Conservation (phyloP, 2,329 filamentous ascomycete genomes). For the Aspergillus versicolor region DNA sequence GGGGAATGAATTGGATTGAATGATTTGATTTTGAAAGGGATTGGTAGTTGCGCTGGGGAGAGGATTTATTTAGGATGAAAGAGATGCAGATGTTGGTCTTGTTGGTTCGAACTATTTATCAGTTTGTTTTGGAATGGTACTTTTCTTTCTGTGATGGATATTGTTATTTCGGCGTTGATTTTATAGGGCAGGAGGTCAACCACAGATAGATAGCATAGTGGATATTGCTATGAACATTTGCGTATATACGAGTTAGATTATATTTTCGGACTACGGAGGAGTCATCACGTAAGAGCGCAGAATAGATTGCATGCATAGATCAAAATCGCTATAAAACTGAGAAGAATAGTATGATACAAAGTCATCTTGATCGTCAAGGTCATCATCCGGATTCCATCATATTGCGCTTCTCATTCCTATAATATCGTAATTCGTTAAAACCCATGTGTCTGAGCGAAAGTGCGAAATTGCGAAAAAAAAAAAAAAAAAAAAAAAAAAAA, state of each 20-base stretch:
- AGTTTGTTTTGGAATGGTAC: background rate
- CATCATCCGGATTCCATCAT: background rate
- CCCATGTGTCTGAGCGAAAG: background rate
- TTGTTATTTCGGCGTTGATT: background rate
- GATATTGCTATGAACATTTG: too few species aligned
- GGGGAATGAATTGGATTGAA: background rate
- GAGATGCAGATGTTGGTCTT: background rate
- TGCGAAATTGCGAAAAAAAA: background rate
- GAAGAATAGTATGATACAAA: constrained; percentile 12
- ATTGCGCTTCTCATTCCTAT: constrained; percentile 1
- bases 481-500: background rate
- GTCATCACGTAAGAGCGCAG: background rate
- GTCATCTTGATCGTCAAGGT: constrained; percentile 5
- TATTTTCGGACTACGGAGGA: background rate
- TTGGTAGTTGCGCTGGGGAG: background rate
- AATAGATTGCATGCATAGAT: background rate
- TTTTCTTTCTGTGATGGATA: background rate
- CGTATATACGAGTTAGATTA: background rate
- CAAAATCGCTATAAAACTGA: background rate
- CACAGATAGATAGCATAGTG: background rate
- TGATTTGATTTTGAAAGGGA: background rate
- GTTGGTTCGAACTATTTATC: background rate
- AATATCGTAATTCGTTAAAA: constrained; percentile 1
- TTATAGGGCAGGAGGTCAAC: background rate
- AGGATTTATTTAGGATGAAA: background rate